These are phyloP conservation scores for Ogataea nakhonphanomensis DNA, from an alignment of 805 yeast species.

Conservation along the genomic window DNA sequence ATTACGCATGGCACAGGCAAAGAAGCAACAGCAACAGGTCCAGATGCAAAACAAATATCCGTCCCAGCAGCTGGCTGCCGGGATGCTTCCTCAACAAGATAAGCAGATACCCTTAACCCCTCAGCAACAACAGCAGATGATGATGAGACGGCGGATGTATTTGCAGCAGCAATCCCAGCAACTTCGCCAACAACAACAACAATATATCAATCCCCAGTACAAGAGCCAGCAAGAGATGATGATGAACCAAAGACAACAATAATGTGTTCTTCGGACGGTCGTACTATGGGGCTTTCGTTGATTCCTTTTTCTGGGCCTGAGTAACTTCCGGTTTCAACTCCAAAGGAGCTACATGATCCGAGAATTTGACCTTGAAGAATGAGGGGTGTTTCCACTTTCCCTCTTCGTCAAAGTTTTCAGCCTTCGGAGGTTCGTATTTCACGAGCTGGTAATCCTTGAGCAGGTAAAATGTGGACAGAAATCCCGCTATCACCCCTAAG, in stretches of 20 bases:
- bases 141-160: constrained; percentile 21
- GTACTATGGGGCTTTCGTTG: constrained; percentile 4
- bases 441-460: constrained; percentile 36
- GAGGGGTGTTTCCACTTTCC: constrained; percentile 37
- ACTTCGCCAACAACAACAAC: constrained; percentile 22
- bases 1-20: constrained; percentile 19
- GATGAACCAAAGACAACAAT: constrained; percentile 23
- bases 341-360: constrained; percentile 35
- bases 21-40: constrained; percentile 18
- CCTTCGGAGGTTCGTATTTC: constrained; percentile 39
- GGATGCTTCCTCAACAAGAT: constrained; percentile 11
- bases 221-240: constrained; percentile 25
- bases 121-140: constrained; percentile 23
- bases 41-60: constrained; percentile 19
- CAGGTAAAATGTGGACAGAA: constrained; percentile 25
- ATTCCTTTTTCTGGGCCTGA: constrained; percentile 9
- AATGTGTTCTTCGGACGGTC: background rate
- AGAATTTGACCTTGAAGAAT: constrained; percentile 33
- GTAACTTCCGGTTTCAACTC: constrained; percentile 36
- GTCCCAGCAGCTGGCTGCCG: constrained; percentile 16
- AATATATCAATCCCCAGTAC: constrained; percentile 17
- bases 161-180: constrained; percentile 25
- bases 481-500: constrained; percentile 28
- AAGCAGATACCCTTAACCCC: constrained; percentile 22
- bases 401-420: constrained; percentile 35